phyloP scores from a whole-genome alignment of 225 moss, liverwort and hornwort genomes.

The Rhytidiadelphus loreus region DNA sequence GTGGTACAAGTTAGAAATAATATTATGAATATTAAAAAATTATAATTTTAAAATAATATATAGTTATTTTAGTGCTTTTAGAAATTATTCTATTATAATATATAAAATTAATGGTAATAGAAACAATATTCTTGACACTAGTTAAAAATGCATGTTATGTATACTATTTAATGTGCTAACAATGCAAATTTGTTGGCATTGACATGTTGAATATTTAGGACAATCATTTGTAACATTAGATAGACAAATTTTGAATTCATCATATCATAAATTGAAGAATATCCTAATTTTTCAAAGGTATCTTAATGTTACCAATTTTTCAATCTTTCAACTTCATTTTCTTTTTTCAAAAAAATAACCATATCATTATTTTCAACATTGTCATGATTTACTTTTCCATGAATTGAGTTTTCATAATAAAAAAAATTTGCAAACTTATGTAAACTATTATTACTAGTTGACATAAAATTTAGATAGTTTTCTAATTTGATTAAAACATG shows the following conservation, averaged over 20 bases:
- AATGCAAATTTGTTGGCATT: neutral
- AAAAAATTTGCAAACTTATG: neutral
- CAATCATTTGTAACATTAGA: neutral
- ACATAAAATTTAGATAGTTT: neutral
- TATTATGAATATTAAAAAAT: too few relatives aligned
- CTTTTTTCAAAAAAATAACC: accelerated
- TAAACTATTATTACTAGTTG: neutral
- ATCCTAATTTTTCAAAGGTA: neutral
- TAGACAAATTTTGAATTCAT: neutral
- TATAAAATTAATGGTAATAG: neutral
- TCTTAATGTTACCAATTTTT: neutral
- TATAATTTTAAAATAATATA: too few relatives aligned
- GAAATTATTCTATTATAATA: neutral
- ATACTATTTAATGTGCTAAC: too few relatives aligned
- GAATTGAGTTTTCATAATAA: neutral
- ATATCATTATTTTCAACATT: neutral
- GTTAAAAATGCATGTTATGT: neutral
- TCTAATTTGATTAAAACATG: neutral
- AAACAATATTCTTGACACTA: accelerated
- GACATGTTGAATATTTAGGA: neutral
- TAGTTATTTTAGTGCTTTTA: neutral
- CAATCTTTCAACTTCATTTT: accelerated
- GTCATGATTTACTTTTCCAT: neutral
- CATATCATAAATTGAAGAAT: neutral
- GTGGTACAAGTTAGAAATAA: neutral